Percentiles rank a stretch among this genome's conserved stretches.
Evolutionary conservation across 2,329 filamentous ascomycete genomes (phyloP).

Genomic region (Colletotrichum simmondsii): DNA sequence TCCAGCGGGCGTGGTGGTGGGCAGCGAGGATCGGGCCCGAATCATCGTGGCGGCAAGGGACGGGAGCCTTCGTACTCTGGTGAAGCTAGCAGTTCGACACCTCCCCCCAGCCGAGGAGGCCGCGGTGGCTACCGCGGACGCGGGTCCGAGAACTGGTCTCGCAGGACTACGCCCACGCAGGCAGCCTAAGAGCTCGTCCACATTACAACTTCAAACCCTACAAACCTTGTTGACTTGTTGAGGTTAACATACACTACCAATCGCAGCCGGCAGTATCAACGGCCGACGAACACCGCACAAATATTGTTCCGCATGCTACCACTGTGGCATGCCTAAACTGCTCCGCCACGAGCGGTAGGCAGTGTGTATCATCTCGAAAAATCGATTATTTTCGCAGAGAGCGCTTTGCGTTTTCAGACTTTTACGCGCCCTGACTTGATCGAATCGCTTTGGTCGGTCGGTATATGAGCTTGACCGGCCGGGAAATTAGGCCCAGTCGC

Average conservation of each 20-base stretch:
- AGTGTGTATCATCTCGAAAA: slow-evolving; percentile 19
- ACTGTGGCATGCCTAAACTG: slow-evolving; percentile 7
- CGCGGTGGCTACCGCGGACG: slow-evolving; percentile 54
- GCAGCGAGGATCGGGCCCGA: slow-evolving; percentile 32
- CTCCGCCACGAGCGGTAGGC: slow-evolving; percentile 18
- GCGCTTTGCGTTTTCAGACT: slow-evolving; percentile 17
- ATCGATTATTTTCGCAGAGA: slow-evolving; percentile 14
- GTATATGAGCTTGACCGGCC: slow-evolving; percentile 13
- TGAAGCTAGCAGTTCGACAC: slow-evolving; percentile 30
- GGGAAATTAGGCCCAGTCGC: background rate
- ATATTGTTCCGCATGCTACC: background rate
- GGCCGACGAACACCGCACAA: slow-evolving; percentile 11
- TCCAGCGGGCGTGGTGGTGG: slow-evolving; percentile 35
- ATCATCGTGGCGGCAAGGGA: slow-evolving; percentile 37
- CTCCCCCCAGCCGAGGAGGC: slow-evolving; percentile 45
- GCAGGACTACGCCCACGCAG: slow-evolving; percentile 37
- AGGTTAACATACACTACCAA: slow-evolving; percentile 7
- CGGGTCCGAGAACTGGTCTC: slow-evolving; percentile 54
- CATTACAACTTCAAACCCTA: background rate
- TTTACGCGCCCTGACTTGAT: background rate
- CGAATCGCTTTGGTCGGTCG: slow-evolving; percentile 18
- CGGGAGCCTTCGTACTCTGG: slow-evolving; percentile 33
- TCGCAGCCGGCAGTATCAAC: slow-evolving; percentile 10
- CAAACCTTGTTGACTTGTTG: background rate
- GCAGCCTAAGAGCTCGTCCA: slow-evolving; percentile 19